Conservation (phyloP, 1,284 basidiomycete species). For the Microbotryum scabiosae region DNA sequence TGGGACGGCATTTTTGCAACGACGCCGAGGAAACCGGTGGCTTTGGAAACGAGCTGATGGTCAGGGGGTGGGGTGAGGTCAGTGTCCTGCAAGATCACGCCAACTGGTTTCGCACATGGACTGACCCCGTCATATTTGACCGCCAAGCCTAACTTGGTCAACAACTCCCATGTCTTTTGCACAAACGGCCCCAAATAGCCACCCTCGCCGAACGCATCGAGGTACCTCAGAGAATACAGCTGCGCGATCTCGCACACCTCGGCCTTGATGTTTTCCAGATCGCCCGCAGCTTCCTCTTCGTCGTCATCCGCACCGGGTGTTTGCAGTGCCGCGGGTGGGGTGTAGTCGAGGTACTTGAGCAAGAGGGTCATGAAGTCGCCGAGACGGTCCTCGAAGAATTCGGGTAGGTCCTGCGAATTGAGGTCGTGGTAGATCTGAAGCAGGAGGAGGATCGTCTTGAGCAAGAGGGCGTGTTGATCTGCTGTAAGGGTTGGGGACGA, state of each 20-base stretch:
- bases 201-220: constrained; percentile 66
- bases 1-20: constrained; percentile 60
- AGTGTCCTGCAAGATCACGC: background rate
- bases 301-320: constrained; percentile 38
- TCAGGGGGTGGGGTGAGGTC: background rate
- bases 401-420: constrained; percentile 89
- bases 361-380: constrained; percentile 71
- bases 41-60: constrained; percentile 73
- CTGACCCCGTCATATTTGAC: constrained; percentile 71
- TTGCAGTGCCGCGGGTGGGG: constrained; percentile 52
- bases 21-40: constrained; percentile 83
- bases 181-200: constrained; percentile 53
- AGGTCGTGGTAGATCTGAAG: constrained; percentile 89
- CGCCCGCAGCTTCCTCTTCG: constrained; percentile 72
- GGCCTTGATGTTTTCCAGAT: constrained; percentile 79
- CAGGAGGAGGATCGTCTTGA: constrained; percentile 66
- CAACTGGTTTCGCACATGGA: constrained; percentile 6
- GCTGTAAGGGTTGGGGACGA: constrained; percentile 40
- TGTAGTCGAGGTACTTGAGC: constrained; percentile 69
- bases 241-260: constrained; percentile 86
- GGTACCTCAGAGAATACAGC: constrained; percentile 84
- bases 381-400: constrained; percentile 84
- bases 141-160: constrained; percentile 62
- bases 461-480: constrained; percentile 45
- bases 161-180: constrained; percentile 80